Evolutionary conservation across 768 basidiomycete genomes (phyloP), one percentile per base, ranked within the genome.

Genomic region (Harrya chromipes): DNA sequence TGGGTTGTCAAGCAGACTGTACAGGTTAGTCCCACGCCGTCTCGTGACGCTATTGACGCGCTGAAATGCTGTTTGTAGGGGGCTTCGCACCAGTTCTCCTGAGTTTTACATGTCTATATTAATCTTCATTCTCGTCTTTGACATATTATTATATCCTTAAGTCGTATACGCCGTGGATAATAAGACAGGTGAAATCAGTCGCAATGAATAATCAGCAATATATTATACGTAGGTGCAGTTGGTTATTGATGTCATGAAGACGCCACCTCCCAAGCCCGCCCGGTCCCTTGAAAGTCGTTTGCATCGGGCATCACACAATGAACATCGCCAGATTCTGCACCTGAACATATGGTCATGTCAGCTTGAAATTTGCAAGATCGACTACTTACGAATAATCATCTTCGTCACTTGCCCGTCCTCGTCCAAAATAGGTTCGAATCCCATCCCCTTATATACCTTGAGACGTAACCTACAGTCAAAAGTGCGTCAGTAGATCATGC

Each of bases 401-500:
- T 84, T 88, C 12, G 64, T 56, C 23, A 80, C 57, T 14, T 67
- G 62, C 0, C 80, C 80, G 36, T 77, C 65, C 47, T 78, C 78
- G 50, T 81, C 77, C 16, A 79, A 52, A 36, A 90, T 68, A 4
- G 86, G 81, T 43, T 85, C 80, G 53, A 90, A 85, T 16, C 89
- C 89, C 35, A 90, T 66, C 9, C 80, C 81, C 60, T 81, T 85
- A 66, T 80, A 88, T 52, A 90, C 70, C 55, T 78, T 78, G 20
- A 90, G 61, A 41, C 87, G 80, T 44, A 90, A 59, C 36, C 89
- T 91, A 53, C 35, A 21, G 13, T 40, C 11, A 55, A 37, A 11
- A 29, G 41, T 17, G 34, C 14, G 33, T 54, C 35, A 55, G 47
- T 11, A 33, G 24, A 36, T 43, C 42, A 43, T 16, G 19, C 53